Percentiles rank a stretch among this genome's conserved stretches.
Conservation (phyloP, 495 filamentous ascomycete genomes). For the Penicillium crystallinum region DNA sequence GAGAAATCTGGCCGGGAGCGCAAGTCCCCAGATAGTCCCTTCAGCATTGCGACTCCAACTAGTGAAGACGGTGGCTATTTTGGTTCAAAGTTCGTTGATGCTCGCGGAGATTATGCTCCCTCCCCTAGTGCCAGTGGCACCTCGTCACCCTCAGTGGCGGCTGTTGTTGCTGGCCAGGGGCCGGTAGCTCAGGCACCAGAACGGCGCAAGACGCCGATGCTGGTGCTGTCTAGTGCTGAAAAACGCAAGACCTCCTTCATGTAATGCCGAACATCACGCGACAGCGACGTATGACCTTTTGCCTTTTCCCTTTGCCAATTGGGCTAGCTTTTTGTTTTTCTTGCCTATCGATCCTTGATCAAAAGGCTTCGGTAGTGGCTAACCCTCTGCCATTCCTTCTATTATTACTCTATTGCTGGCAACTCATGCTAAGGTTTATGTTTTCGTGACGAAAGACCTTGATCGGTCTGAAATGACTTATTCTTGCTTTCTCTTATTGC, state of each 20-base stretch:
- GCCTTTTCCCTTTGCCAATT: slow-evolving; percentile 1
- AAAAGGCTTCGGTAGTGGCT: neutral
- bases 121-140: slow-evolving; percentile 21
- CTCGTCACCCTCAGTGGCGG: slow-evolving; percentile 41
- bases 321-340: slow-evolving; percentile 5
- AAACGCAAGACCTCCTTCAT: slow-evolving; percentile 77
- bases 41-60: slow-evolving; percentile 42
- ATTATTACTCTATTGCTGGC: slow-evolving; percentile 11
- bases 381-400: slow-evolving; percentile 13
- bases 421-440: slow-evolving; percentile 11
- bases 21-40: slow-evolving; percentile 46
- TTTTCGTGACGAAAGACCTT: slow-evolving; percentile 22
- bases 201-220: slow-evolving; percentile 75
- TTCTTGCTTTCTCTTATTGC: slow-evolving; percentile 11
- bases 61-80: slow-evolving; percentile 60
- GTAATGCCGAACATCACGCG: slow-evolving; percentile 43
- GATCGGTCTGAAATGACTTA: slow-evolving; percentile 23
- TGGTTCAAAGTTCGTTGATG: slow-evolving; percentile 49
- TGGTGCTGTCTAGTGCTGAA: slow-evolving; percentile 82
- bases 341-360: neutral
- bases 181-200: slow-evolving; percentile 46
- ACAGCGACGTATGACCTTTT: slow-evolving; percentile 35
- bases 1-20: slow-evolving; percentile 57
- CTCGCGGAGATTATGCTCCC: slow-evolving; percentile 35
- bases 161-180: slow-evolving; percentile 45